These are phyloP conservation scores for Plantago coronopus DNA, from an alignment of 305 asterid species.

Conservation along the genomic window DNA sequence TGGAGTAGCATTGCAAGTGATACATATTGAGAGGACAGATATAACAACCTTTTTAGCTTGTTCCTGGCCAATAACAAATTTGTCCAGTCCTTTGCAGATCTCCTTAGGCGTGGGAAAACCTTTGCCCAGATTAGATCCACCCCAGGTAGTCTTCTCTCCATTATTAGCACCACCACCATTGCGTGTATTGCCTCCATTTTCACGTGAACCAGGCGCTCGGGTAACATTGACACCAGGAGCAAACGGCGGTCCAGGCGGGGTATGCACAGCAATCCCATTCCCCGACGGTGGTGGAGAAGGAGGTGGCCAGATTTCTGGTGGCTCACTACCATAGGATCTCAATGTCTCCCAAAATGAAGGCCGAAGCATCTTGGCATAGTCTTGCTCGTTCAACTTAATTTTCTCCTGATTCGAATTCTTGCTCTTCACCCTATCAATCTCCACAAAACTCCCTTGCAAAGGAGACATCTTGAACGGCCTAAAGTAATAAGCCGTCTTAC, in stretches of 20 bases:
- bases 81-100: conserved; percentile 81
- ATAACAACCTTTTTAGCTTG: conserved; percentile 75
- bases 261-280: conserved; percentile 78
- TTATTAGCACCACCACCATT: conserved; percentile 32
- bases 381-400: conserved; percentile 41
- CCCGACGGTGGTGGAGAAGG: conserved; percentile 37
- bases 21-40: conserved; percentile 14
- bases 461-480: conserved; percentile 56
- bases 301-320: conserved; percentile 64
- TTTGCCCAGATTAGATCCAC: conserved; percentile 79
- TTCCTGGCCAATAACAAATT: conserved; percentile 85
- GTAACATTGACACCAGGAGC: conserved; percentile 73
- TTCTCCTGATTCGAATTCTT: conserved; percentile 38
- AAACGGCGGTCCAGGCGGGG: conserved; percentile 90
- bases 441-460: conserved; percentile 53
- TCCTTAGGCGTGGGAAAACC: conserved; percentile 84
- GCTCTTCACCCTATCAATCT: conserved; percentile 49
- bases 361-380: conserved; percentile 44
- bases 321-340: conserved; percentile 68
- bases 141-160: conserved; percentile 70
- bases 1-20: background rate
- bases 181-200: conserved; percentile 30
- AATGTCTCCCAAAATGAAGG: conserved; percentile 77
- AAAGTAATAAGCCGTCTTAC: conserved; percentile 58
- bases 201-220: conserved; percentile 42